Conservation (phyloP, 805 yeast species). For the Maudiozyma barnettii region DNA sequence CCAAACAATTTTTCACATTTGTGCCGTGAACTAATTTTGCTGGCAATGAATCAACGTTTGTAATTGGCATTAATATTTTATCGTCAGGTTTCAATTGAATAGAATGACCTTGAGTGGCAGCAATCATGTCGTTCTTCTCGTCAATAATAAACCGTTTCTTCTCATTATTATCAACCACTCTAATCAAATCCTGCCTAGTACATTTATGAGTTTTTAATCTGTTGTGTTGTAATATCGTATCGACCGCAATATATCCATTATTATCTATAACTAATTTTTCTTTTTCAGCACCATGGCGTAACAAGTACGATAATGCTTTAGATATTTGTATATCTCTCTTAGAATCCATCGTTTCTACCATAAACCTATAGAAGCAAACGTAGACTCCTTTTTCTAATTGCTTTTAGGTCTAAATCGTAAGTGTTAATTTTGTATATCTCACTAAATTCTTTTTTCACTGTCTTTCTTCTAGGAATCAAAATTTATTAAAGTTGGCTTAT, state of each 20-base stretch:
- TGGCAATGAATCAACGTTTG: slow-evolving; percentile 38
- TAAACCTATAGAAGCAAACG: no score
- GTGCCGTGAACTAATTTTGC: slow-evolving; percentile 72
- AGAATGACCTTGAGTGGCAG: slow-evolving; percentile 94
- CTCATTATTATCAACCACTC: slow-evolving; percentile 54
- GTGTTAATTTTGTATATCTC: neutral
- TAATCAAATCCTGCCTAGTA: slow-evolving; percentile 45
- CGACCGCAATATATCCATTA: slow-evolving; percentile 56
- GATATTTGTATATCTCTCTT: slow-evolving; percentile 52
- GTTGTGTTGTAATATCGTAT: slow-evolving; percentile 44
- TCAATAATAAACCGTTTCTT: slow-evolving; percentile 61
- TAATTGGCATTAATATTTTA: slow-evolving; percentile 34
- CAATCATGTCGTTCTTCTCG: slow-evolving; percentile 33
- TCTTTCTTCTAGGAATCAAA: slow-evolving; percentile 3
- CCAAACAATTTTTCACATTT: slow-evolving; percentile 35
- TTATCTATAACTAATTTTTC: slow-evolving; percentile 56
- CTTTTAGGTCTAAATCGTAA: neutral
- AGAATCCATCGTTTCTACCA: slow-evolving; percentile 1
- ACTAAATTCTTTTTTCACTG: neutral
- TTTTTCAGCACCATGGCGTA: slow-evolving; percentile 77
- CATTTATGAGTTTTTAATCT: slow-evolving; percentile 48
- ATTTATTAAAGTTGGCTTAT: slow-evolving; percentile 15
- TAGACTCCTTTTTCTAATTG: no score
- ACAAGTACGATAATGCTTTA: slow-evolving; percentile 61
- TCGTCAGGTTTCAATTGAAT: slow-evolving; percentile 36